A percentile compares a stretch with the other conserved stretches of the same genome.
phyloP scores from a whole-genome alignment of 164 flowering plant species.

The Brasenia schreberi region DNA sequence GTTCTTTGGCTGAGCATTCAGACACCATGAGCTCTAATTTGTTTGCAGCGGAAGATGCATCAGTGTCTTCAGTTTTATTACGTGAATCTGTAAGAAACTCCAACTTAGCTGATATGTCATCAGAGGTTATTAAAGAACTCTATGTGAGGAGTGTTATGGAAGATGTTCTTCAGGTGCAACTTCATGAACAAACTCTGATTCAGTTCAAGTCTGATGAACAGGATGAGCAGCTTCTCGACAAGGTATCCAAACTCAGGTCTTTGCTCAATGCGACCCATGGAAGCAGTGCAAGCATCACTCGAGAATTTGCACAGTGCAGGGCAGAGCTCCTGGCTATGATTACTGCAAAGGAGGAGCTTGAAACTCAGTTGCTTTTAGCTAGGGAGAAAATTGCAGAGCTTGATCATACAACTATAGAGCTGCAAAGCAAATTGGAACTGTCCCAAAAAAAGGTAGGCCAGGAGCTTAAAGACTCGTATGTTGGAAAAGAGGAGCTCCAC shows the following conservation, averaged over 20 bases:
- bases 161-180: constrained; percentile 44
- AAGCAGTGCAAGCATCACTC: constrained; percentile 29
- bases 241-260: constrained; percentile 28
- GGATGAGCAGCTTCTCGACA: constrained; percentile 23
- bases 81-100: background rate
- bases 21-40: background rate
- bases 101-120: background rate
- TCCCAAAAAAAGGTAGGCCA: constrained; percentile 26
- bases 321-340: constrained; percentile 35
- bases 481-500: background rate
- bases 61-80: background rate
- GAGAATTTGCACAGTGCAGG: constrained; percentile 41
- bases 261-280: constrained; percentile 31
- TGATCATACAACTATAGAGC: constrained; percentile 23
- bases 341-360: constrained; percentile 32
- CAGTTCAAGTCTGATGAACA: constrained; percentile 27
- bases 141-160: constrained; percentile 36
- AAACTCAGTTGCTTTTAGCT: constrained; percentile 21
- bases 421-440: constrained; percentile 35
- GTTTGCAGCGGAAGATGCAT: background rate
- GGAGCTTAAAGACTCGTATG: constrained; percentile 1
- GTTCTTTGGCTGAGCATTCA: background rate
- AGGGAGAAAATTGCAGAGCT: constrained; percentile 27
- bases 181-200: constrained; percentile 33
- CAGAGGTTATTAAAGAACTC: constrained; percentile 5